These are phyloP conservation scores for Alternaria metachromatica DNA, from an alignment of 2,329 filamentous ascomycete species.

Conservation along the genomic window DNA sequence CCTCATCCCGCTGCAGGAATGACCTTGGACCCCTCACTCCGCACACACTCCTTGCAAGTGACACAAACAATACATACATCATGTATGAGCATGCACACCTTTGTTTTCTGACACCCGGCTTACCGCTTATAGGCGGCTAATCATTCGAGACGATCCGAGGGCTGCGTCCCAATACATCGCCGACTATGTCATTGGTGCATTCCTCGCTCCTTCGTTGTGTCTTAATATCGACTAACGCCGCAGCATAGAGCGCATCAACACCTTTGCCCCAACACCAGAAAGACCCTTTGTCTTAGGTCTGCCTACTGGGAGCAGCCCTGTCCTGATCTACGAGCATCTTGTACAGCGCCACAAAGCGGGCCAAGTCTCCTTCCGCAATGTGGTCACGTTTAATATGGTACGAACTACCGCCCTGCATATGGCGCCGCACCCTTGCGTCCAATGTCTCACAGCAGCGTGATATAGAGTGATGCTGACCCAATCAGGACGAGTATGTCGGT, in stretches of 20 bases:
- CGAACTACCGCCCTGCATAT: constrained; percentile 26
- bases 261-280: constrained; percentile 73
- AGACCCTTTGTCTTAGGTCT: constrained; percentile 83
- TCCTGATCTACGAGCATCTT: constrained; percentile 77
- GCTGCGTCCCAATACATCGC: constrained; percentile 78
- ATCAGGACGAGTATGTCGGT: constrained; percentile 83
- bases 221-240: constrained; percentile 30
- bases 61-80: constrained; percentile 16
- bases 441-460: constrained; percentile 26
- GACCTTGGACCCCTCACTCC: neutral
- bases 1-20: constrained; percentile 5
- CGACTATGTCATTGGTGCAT: constrained; percentile 75
- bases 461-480: constrained; percentile 28
- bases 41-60: neutral
- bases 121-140: constrained; percentile 71
- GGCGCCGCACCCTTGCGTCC: constrained; percentile 20
- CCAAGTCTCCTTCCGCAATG: constrained; percentile 83
- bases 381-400: constrained; percentile 92
- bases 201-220: constrained; percentile 27
- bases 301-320: constrained; percentile 81
- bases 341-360: constrained; percentile 74
- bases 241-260: constrained; percentile 72
- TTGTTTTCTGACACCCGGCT: constrained; percentile 28
- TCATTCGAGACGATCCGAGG: constrained; percentile 76
- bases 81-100: constrained; percentile 43